Evolutionary conservation across 169 alveolate genomes (phyloP), one percentile per base, ranked within the genome.

Genomic region (Plasmodium cynomolgi): DNA sequence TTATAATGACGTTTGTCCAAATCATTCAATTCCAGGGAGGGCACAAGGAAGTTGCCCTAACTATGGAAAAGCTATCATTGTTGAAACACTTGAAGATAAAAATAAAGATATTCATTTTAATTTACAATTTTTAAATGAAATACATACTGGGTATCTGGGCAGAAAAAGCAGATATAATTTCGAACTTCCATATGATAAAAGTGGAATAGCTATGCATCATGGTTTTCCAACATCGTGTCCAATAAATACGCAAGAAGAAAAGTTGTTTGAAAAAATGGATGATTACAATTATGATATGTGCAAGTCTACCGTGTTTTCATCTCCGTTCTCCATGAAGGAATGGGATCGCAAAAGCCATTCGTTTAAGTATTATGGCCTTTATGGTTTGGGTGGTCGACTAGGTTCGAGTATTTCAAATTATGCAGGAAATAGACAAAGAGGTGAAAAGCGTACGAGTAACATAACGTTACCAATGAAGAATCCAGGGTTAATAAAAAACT

Each of bases 1-100:
- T 62, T 29, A 7, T 58, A 39, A 77, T 17, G 88, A 88, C 11
- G 72, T 41, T 7, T 88, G 94, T 62, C 94, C 94, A 68, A 88
- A 88, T 80, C 94, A 88, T 80, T 34, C 39, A 56, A 17, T 39
- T 88, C 91, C 86, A 62, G 94, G 94, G 39, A 88, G 90, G 20
- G 94, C 94, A 39, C 94, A 88, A 58, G 94, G 94, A 37, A 88
- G 94, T 88, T 88, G 94, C n/a, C 94, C 94, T 5, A 88, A 88
- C 73, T 88, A 88, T 88, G 94, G 94, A 23, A 88, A 88, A 80
- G 23, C 94, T 29, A 79, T 88, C 72, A 20, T 88, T 58, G 94
- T 88, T 15, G 74, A 79, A 79, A 37, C 72, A 4, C 82, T 26
- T 79, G 44, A 13, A 79, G 17, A 31, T 33, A 39, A 23, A 26